These are phyloP conservation scores for Sindora glabra DNA, from an alignment of 306 rosid genomes.

Conservation along the genomic window DNA sequence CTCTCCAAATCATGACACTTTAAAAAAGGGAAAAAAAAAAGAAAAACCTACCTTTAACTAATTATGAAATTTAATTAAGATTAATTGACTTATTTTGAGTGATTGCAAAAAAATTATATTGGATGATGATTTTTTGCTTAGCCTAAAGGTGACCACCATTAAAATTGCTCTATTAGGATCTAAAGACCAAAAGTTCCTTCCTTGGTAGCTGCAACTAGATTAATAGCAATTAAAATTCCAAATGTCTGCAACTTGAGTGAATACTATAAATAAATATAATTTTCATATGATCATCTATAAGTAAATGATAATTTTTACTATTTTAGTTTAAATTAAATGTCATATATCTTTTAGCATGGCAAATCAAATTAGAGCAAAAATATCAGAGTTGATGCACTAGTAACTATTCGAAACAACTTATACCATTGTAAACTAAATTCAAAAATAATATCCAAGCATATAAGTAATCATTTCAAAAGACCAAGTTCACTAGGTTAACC, in stretches of 20 bases:
- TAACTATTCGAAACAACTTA: not conserved
- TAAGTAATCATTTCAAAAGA: not conserved
- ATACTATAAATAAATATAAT: constrained; percentile 70
- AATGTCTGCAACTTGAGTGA: constrained; percentile 56
- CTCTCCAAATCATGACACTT: no score
- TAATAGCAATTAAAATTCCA: constrained; percentile 50
- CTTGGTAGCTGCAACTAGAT: constrained; percentile 45
- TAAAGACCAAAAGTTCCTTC: constrained; percentile 49
- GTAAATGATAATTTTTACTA: constrained; percentile 11
- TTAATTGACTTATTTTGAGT: no score
- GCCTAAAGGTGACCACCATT: no score
- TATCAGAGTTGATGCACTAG: not conserved
- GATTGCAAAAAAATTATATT: no score
- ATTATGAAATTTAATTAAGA: no score
- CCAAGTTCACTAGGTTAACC: constrained; percentile 6
- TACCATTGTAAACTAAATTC: not conserved
- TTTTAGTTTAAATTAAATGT: constrained; percentile 1
- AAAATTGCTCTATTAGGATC: constrained; percentile 56
- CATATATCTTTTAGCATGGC: not conserved
- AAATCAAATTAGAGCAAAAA: not conserved
- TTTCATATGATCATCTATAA: constrained; percentile 29
- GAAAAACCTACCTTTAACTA: no score
- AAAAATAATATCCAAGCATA: not conserved
- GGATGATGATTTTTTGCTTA: no score
- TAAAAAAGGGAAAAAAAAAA: no score